phyloP scores from a whole-genome alignment of 345 rosid species.

The Linum usitatissimum region DNA sequence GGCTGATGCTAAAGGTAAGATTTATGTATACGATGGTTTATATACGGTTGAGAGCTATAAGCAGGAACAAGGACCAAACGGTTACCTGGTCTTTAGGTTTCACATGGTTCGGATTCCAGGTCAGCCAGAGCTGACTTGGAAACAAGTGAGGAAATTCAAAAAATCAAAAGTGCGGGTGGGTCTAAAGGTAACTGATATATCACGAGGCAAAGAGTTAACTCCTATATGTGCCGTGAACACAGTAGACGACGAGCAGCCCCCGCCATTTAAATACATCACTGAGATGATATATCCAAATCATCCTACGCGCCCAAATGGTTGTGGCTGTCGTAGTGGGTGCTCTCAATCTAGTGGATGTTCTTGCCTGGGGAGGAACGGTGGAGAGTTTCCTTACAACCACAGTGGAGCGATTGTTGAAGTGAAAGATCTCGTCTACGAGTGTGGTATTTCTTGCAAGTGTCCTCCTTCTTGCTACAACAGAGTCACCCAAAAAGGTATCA shows the following conservation, averaged over 20 bases:
- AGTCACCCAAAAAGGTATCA: conserved; percentile 68
- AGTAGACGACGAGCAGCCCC: conserved; percentile 61
- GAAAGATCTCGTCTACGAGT: conserved; percentile 61
- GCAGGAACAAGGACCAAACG: conserved; percentile 51
- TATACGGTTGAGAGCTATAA: conserved; percentile 46
- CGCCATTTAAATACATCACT: conserved; percentile 42
- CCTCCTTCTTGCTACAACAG: conserved; percentile 63
- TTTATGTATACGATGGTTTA: conserved; percentile 67
- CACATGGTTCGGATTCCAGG: conserved; percentile 45
- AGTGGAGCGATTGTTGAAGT: conserved; percentile 62
- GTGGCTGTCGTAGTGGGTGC: conserved; percentile 50
- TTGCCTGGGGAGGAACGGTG: conserved; percentile 57
- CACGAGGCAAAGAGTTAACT: conserved; percentile 51
- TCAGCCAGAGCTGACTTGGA: conserved; percentile 84
- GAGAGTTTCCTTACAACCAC: conserved; percentile 67
- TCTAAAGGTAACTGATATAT: conserved; percentile 47
- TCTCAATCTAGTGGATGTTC: conserved; percentile 36
- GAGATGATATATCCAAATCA: conserved; percentile 41
- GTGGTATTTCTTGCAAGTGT: conserved; percentile 75
- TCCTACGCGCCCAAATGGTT: conserved; percentile 38
- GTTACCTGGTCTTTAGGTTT: conserved; percentile 63
- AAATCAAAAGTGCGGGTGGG: conserved; percentile 43
- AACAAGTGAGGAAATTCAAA: conserved; percentile 46
- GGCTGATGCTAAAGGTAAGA: conserved; percentile 20
- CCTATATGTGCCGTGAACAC: conserved; percentile 70